Evolutionary conservation across 2,329 filamentous ascomycete species (phyloP).

Genomic region (Colletotrichum godetiae): DNA sequence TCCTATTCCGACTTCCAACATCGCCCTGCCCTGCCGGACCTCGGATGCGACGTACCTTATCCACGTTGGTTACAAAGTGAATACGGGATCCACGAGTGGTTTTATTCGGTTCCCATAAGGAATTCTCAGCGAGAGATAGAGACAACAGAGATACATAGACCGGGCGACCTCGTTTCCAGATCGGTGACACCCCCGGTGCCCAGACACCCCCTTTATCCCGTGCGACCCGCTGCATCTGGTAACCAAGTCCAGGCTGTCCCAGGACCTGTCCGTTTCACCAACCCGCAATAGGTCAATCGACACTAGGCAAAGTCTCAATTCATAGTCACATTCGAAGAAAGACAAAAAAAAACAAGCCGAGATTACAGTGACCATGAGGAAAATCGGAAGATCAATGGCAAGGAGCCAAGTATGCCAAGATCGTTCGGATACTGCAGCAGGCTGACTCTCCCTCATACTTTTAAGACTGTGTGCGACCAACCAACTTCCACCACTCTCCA

Average conservation of each 20-base stretch:
- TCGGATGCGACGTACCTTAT: background rate
- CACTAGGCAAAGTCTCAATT: background rate
- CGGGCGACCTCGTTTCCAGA: background rate
- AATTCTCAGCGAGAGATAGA: background rate
- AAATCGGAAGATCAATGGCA: background rate
- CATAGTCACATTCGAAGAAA: background rate
- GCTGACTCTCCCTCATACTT: background rate
- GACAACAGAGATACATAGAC: background rate
- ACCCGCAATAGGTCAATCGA: background rate
- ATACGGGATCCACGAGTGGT: background rate
- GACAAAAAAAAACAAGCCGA: background rate
- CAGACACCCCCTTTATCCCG: background rate
- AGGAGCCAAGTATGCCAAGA: background rate
- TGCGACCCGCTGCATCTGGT: background rate
- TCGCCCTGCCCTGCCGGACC: too few species aligned
- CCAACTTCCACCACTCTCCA: background rate
- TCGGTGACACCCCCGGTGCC: background rate
- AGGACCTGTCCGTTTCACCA: background rate
- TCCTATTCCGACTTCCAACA: background rate
- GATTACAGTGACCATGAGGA: background rate
- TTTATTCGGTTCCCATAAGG: background rate
- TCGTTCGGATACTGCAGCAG: background rate
- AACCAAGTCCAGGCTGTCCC: background rate
- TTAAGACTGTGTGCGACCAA: background rate
- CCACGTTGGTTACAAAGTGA: background rate